Conservation (phyloP, 2,329 filamentous ascomycete species). For the Colletotrichum higginsianum region DNA sequence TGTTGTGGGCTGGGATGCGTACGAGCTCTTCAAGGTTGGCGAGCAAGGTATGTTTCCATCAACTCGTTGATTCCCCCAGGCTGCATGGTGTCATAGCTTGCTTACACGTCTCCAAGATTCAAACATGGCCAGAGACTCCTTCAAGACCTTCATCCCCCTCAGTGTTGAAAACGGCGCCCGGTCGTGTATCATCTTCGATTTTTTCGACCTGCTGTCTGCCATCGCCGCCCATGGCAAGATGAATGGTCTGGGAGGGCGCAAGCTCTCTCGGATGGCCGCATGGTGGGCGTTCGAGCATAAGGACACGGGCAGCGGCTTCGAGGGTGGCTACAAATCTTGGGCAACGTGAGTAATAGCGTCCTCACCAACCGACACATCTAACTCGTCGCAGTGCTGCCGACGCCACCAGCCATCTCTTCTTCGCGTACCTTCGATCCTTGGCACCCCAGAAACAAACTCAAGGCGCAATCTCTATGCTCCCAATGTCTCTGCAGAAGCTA, state of each 20-base stretch:
- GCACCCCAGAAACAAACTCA: constrained; percentile 83
- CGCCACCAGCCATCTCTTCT: constrained; percentile 97
- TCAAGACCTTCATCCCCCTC: constrained; percentile 95
- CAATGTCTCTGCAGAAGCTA: constrained; percentile 91
- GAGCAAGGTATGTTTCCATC: constrained; percentile 79
- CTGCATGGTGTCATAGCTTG: not conserved
- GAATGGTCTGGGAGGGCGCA: constrained; percentile 93
- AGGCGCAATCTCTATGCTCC: constrained; percentile 87
- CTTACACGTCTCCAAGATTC: constrained; percentile 75
- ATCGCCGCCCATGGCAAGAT: constrained; percentile 93
- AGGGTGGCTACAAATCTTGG: constrained; percentile 94
- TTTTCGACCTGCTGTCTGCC: constrained; percentile 93
- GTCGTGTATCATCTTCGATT: constrained; percentile 92
- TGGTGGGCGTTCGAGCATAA: constrained; percentile 99
- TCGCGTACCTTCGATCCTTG: constrained; percentile 93
- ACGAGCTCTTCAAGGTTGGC: constrained; percentile 95
- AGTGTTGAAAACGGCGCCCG: constrained; percentile 90
- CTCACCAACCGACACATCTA: constrained; percentile 45
- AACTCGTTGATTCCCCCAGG: constrained; percentile 16
- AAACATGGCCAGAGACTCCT: constrained; percentile 90
- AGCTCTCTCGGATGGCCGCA: constrained; percentile 93
- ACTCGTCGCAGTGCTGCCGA: constrained; percentile 81
- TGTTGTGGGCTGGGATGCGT: constrained; percentile 96
- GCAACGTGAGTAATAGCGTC: constrained; percentile 69
- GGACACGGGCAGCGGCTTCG: constrained; percentile 91